Evolutionary conservation across 257 asterid genomes (phyloP), one percentile per base, ranked within the genome.

Genomic region (Solanum acaule): DNA sequence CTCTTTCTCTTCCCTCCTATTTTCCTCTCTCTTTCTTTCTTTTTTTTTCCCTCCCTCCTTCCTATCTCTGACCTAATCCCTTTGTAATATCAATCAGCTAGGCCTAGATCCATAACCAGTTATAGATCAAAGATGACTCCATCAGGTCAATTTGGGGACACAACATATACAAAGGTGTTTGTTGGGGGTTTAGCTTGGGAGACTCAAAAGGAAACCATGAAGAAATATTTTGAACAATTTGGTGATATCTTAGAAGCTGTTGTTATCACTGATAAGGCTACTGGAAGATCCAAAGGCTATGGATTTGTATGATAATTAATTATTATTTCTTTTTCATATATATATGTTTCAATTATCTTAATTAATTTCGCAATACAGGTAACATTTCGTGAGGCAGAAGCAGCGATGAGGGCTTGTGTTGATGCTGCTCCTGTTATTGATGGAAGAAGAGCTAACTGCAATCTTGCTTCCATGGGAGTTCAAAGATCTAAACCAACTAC

Each of bases 121-220:
- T 27, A 14, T 35, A 18, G 63, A 52, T 16, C 63, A 52, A 52
- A 18, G 91, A 94, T 93, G 98, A 94, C 96, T 38, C 93, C 96
- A 65, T 89, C 94, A 20, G 94, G 93, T 15, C 96, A 93, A 91
- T 97, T 96, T 85, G 98, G 99, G 27, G 99, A 97, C 52, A 97
- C 99, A 6, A 96, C 98, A 1, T 93, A 95, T 91, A 96, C 98
- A 14, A 97, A 97, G 90, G 97, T 97, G 73, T 97, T 97, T 72
- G 99, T 97, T 16, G 99, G 99, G 3, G 99, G 99, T 2, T 90
- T 97, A 91, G 99, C 99, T 23, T 97, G 99, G 99, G 99, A 97
- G 93, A 96, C 99, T 59, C 99, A 96, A 87, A 97, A 97, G 93
- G 99, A 97, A 63, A 97, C 98, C 77, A 97, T 97, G 99, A 95